A percentile compares a stretch with the other conserved stretches of the same genome.
These are phyloP conservation scores for Dothistroma pini DNA, from an alignment of 2,329 filamentous ascomycete species.

Conservation along the genomic window DNA sequence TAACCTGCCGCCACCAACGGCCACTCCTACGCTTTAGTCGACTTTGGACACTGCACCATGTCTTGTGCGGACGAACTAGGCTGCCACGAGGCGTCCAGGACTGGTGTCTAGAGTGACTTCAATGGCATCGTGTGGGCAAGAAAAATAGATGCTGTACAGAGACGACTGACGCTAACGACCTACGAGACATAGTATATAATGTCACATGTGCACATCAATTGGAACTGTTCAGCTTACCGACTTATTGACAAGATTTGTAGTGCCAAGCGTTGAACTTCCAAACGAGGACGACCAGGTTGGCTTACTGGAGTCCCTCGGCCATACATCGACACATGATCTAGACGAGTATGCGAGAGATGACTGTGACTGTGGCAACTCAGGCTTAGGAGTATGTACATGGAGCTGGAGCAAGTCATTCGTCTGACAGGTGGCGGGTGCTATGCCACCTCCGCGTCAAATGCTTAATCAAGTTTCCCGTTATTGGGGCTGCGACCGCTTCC, in stretches of 20 bases:
- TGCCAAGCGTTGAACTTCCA: neutral
- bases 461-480: constrained; percentile 48
- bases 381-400: constrained; percentile 50
- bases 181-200: neutral
- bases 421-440: constrained; percentile 40
- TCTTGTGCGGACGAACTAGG: too few relatives aligned
- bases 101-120: too few relatives aligned
- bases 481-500: constrained; percentile 48
- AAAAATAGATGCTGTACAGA: neutral
- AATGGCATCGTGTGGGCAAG: too few relatives aligned
- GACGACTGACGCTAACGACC: neutral
- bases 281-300: too few relatives aligned
- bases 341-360: too few relatives aligned
- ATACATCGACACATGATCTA: too few relatives aligned
- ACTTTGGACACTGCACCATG: neutral
- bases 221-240: too few relatives aligned
- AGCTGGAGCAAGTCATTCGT: constrained; percentile 45
- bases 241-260: neutral
- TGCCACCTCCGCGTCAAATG: constrained; percentile 42
- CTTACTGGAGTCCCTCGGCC: too few relatives aligned
- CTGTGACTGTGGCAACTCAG: constrained; percentile 34
- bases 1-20: constrained; percentile 7
- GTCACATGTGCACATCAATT: too few relatives aligned
- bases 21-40: neutral
- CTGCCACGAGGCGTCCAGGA: too few relatives aligned